Conservation (phyloP, 2,329 filamentous ascomycete species). For the Alternaria rosae region DNA sequence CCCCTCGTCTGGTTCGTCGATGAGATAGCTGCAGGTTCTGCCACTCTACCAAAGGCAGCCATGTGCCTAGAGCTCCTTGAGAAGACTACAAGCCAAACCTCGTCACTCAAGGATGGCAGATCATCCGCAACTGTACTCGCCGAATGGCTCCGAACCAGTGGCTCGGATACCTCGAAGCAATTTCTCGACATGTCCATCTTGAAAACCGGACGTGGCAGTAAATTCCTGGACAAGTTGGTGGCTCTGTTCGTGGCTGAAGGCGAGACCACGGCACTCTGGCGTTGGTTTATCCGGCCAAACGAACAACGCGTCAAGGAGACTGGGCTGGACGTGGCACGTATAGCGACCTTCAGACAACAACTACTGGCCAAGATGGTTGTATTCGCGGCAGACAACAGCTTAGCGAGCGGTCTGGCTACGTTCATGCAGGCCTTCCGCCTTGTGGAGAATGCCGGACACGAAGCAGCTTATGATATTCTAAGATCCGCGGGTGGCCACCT, state of each 20-base stretch:
- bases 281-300: constrained; percentile 34
- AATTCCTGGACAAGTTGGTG: constrained; percentile 30
- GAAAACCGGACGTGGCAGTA: constrained; percentile 12
- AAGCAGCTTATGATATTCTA: constrained; percentile 18
- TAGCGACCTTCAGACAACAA: constrained; percentile 28
- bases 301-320: constrained; percentile 30
- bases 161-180: constrained; percentile 34
- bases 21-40: constrained; percentile 49
- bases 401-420: constrained; percentile 27
- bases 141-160: constrained; percentile 42
- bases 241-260: constrained; percentile 32
- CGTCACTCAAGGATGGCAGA: constrained; percentile 12
- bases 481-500: constrained; percentile 35
- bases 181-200: constrained; percentile 31
- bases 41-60: constrained; percentile 48
- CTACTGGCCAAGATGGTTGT: constrained; percentile 36
- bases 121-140: constrained; percentile 31
- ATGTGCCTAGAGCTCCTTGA: constrained; percentile 49
- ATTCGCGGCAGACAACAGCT: constrained; percentile 14
- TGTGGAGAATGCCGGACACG: constrained; percentile 17
- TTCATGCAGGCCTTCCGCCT: constrained; percentile 37
- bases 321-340: constrained; percentile 15
- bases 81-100: constrained; percentile 12
- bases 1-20: constrained; percentile 53
- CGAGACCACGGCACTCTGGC: constrained; percentile 34